Conservation (phyloP, 148 eudicot species). For the Nepenthes mirabilis region DNA sequence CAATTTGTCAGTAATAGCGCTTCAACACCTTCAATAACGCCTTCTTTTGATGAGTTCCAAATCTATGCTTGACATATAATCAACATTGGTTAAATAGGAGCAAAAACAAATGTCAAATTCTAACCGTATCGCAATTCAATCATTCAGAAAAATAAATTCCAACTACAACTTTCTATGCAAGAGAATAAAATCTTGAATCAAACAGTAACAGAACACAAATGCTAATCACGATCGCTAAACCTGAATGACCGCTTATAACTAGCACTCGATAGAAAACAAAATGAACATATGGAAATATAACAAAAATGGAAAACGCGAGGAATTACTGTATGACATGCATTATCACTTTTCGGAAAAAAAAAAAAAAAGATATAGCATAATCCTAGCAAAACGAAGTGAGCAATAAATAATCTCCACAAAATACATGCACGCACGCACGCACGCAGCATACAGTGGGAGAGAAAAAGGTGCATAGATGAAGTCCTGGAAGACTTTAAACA, state of each 20-base stretch:
- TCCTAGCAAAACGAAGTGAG: background rate
- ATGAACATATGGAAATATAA: no score
- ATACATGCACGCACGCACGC: background rate
- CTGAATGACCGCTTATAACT: no score
- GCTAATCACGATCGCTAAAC: no score
- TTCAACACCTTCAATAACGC: background rate
- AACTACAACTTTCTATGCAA: no score
- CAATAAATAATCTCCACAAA: background rate
- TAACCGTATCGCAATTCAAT: no score
- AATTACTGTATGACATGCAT: no score
- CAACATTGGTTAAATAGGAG: background rate
- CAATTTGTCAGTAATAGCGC: background rate
- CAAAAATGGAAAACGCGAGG: background rate
- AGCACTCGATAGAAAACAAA: no score
- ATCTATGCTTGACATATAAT: background rate
- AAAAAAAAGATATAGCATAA: background rate
- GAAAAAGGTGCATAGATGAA: background rate
- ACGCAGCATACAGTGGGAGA: no score
- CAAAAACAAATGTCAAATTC: no score
- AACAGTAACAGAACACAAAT: no score
- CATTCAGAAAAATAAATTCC: no score
- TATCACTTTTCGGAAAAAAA: background rate
- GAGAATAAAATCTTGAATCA: no score
- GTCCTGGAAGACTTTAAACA: background rate
- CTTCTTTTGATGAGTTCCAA: background rate